phyloP scores from a whole-genome alignment of 78 protist genomes.

The Speleostelium caveatum region DNA sequence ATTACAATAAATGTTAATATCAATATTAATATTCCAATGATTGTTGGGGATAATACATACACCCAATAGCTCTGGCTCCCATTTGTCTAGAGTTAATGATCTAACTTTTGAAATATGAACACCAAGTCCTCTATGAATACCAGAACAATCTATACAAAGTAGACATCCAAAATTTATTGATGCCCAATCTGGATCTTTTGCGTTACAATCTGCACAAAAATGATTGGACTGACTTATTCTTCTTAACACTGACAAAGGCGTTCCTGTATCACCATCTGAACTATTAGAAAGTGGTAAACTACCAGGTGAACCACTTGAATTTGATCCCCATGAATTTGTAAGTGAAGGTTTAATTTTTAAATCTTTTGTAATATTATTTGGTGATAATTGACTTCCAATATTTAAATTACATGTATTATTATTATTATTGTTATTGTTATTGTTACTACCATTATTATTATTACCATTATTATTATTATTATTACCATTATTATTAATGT shows the following conservation, averaged over 20 bases:
- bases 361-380: background rate
- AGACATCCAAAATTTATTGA: constrained; percentile 84
- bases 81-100: constrained; percentile 68
- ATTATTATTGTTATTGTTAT: background rate
- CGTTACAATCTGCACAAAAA: constrained; percentile 77
- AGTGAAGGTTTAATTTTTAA: background rate
- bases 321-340: background rate
- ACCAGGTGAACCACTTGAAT: background rate
- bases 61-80: constrained; percentile 74
- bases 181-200: constrained; percentile 89
- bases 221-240: constrained; percentile 26
- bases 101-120: constrained; percentile 90
- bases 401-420: background rate
- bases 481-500: background rate
- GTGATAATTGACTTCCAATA: background rate
- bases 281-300: background rate
- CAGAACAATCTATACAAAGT: constrained; percentile 89
- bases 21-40: background rate
- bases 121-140: constrained; percentile 89
- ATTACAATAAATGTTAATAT: background rate
- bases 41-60: background rate
- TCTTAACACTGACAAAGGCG: constrained; percentile 24
- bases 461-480: background rate
- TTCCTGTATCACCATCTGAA: too few relatives aligned
- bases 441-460: background rate